Evolutionary conservation across 306 rosid species (phyloP).

Genomic region (Prunus kanzakura): DNA sequence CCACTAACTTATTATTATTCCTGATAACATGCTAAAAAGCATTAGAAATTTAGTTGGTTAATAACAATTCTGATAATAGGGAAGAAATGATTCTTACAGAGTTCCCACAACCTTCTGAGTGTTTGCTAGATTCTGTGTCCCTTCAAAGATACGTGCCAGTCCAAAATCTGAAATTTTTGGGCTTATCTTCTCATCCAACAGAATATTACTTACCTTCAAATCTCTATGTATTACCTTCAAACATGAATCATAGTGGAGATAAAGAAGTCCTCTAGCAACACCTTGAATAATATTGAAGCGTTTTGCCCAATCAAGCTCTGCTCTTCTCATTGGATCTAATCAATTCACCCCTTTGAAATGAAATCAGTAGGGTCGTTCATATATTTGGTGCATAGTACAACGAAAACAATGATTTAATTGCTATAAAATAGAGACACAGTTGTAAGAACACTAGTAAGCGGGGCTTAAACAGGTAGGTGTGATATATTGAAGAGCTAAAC

Average conservation of each 20-base stretch:
- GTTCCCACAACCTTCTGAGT: conserved; percentile 30
- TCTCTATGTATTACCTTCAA: conserved; percentile 26
- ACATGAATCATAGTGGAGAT: conserved; percentile 30
- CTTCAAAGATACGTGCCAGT: conserved; percentile 16
- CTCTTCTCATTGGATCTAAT: conserved; percentile 9
- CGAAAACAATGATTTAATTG: no score
- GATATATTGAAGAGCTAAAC: background rate
- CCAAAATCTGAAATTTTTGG: conserved; percentile 35
- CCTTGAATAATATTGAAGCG: conserved; percentile 25
- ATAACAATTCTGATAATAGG: background rate
- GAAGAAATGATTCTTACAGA: conserved; percentile 9
- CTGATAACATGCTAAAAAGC: background rate
- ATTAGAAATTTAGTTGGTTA: background rate
- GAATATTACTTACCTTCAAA: conserved; percentile 25
- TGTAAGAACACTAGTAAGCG: no score
- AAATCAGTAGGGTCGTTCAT: background rate
- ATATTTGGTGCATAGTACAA: no score
- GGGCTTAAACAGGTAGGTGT: no score
- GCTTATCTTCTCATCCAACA: conserved; percentile 29
- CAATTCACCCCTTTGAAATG: background rate
- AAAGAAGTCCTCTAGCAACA: conserved; percentile 23
- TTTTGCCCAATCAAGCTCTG: conserved; percentile 13
- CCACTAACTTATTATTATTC: background rate
- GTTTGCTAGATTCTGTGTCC: conserved; percentile 15
- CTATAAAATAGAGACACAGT: no score